Base-by-base conservation (phyloP, 139 green algal genomes). In the Chlamydomonas sphaeroides region DNA sequence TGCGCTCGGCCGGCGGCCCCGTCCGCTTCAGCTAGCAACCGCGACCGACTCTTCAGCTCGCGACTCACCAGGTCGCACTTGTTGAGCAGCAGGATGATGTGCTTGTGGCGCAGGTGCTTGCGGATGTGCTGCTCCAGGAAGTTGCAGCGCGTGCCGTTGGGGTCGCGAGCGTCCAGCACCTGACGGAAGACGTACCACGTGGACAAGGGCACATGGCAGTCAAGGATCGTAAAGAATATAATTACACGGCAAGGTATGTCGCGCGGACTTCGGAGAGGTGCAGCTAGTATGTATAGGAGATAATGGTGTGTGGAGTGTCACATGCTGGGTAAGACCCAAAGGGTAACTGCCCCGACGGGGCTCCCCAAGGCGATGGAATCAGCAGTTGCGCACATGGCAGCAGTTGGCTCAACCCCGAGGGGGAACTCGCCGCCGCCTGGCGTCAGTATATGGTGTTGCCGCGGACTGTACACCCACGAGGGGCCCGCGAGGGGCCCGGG, bases 21-120 rank as follows among this genome's bases (percentile, higher is more conserved):
- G n/a, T n/a, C n/a, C n/a, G n/a, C n/a, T n/a, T n/a, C n/a, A n/a
- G n/a, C n/a, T n/a, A n/a, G n/a, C n/a, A n/a, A n/a, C n/a, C n/a
- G n/a, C n/a, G n/a, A n/a, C n/a, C n/a, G n/a, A n/a, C n/a, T n/a
- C n/a, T n/a, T n/a, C 48, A 65, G 39, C 23, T 17, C 8, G 26
- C 17, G 23, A 79, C 89, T 82, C 86, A 97, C 95, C 91, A 98
- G 85, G 86, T 98, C 95, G 51, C 93, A 96, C 90, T 99, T 99
- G 91, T 99, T 99, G 51, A 99, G 91, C 41, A 99, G 92, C 78
- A 99, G 90, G 59, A 99, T 89, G 70, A 99, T 72, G 91, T 99
- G 97, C 89, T 99, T 99, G 89, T 99, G 95, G 18, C 88, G 86
- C 2, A 93, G 88, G 71, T 98, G 97, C 82, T 96, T 94, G 79